A percentile compares a stretch with the other conserved stretches of the same genome.
phyloP scores from a whole-genome alignment of 352 stramenopile genomes.

The Pythium volutum region DNA sequence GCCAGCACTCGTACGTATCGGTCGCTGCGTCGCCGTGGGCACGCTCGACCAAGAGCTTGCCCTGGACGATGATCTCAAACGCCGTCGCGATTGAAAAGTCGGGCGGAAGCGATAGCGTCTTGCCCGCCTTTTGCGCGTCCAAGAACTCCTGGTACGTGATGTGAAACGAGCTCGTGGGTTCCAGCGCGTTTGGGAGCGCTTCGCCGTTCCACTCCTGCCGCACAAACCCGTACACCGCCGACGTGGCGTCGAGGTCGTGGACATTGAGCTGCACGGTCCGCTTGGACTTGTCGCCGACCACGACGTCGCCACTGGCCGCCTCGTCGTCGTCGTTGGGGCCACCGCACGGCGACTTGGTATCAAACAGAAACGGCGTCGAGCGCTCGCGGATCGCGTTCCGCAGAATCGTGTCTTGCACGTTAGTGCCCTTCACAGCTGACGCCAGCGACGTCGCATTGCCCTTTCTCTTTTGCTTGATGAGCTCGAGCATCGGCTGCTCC shows the following conservation, averaged over 20 bases:
- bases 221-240: constrained; percentile 44
- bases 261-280: no score
- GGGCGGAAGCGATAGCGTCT: neutral
- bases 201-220: constrained; percentile 52
- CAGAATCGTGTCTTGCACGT: constrained; percentile 33
- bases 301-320: neutral
- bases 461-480: constrained; percentile 22
- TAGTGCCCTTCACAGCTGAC: neutral
- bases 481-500: constrained; percentile 32
- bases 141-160: constrained; percentile 12
- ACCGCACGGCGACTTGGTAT: constrained; percentile 28
- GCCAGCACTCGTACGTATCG: constrained; percentile 35
- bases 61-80: constrained; percentile 41
- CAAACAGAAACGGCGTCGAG: constrained; percentile 35
- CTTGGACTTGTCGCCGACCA: no score
- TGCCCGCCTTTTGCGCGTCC: neutral
- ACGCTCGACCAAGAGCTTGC: constrained; percentile 38
- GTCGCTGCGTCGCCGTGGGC: constrained; percentile 31
- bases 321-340: constrained; percentile 3
- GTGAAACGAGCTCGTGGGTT: constrained; percentile 10
- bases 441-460: neutral
- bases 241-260: constrained; percentile 39
- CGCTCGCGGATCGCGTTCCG: constrained; percentile 36
- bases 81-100: constrained; percentile 19
- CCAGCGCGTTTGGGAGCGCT: constrained; percentile 14